Base-by-base conservation (phyloP, 31 red algal species). In the Odonthalia washingtoniensis region DNA sequence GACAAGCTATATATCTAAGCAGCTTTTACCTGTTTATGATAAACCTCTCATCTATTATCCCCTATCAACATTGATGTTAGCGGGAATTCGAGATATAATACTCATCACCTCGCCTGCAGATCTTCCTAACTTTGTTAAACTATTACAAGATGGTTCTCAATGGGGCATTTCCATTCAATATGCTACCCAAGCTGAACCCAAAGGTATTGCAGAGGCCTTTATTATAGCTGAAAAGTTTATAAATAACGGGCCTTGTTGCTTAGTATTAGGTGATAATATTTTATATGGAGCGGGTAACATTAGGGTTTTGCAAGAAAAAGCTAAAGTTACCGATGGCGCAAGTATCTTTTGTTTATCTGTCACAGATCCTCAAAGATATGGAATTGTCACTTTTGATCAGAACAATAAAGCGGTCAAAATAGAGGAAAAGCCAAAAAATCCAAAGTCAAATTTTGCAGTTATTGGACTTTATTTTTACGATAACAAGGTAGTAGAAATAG, bases 181-280 rank as follows among this genome's bases (percentile, higher is more conserved):
- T 42, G 72, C 38, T 39, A 39, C 39, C 39, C 72, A 75, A 75
- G 34, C 31, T 42, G 32, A 37, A 40, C 72, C 72, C 26, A 75
- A 75, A 39, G 72, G 72, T 75, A 40, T 75, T 28, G 72, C 72
- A 40, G 34, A 75, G 39, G 72, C 72, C 26, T 42, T 75, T 28
- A 41, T 42, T 40, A 27, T 75, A 32, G 72, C 34, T 75, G 72
- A 75, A 75, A 35, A 75, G 39, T 75, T 75, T 75, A 37, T 75
- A 28, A 75, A 75, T 75, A 41, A 41, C 72, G 32, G 26, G 26
- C 38, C 72, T 40, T 28, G 34, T 75, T 35, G 34, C 72, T 42
- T 75, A 41, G 72, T 75, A 75, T 39, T 75, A 39, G 72, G 72
- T 28, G 72, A 75, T 75, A 75, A 75, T 75, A 37, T 75, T 42